Evolutionary conservation across 805 yeast species (phyloP).

Genomic region (Grigorovia yakushimaensis): DNA sequence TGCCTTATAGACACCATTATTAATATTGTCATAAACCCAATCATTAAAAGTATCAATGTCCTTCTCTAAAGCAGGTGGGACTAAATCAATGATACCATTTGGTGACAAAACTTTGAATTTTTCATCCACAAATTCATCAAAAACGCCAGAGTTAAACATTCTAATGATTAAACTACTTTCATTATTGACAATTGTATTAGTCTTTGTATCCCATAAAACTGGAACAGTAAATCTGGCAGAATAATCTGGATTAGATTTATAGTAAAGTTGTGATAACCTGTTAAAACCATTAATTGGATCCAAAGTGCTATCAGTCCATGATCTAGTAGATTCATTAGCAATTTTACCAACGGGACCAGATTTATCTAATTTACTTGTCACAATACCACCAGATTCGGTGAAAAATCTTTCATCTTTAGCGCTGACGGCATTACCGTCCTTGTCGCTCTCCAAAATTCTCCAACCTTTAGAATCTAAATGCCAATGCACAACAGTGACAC

Average conservation of each 20-base stretch:
- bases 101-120: slow-evolving; percentile 17
- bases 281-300: slow-evolving; percentile 53
- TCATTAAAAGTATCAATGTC: slow-evolving; percentile 69
- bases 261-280: slow-evolving; percentile 63
- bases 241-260: slow-evolving; percentile 65
- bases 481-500: slow-evolving; percentile 82
- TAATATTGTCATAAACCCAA: slow-evolving; percentile 78
- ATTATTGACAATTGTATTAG: slow-evolving; percentile 76
- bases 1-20: slow-evolving; percentile 89
- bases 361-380: slow-evolving; percentile 4
- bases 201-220: slow-evolving; percentile 81
- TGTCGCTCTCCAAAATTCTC: slow-evolving; percentile 42
- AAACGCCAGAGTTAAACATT: slow-evolving; percentile 69
- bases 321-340: slow-evolving; percentile 14
- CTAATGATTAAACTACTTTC: slow-evolving; percentile 87
- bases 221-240: slow-evolving; percentile 87
- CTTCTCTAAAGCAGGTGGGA: slow-evolving; percentile 44
- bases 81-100: slow-evolving; percentile 33
- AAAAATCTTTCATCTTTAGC: slow-evolving; percentile 7
- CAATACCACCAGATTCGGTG: slow-evolving; percentile 16
- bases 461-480: slow-evolving; percentile 81
- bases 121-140: slow-evolving; percentile 31
- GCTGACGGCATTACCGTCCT: slow-evolving; percentile 1
- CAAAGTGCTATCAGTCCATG: slow-evolving; percentile 33
- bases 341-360: slow-evolving; percentile 10